Evolutionary conservation across 169 alveolate genomes (phyloP), one percentile per base, ranked within the genome.

Genomic region (Amoebophrya sp.): DNA sequence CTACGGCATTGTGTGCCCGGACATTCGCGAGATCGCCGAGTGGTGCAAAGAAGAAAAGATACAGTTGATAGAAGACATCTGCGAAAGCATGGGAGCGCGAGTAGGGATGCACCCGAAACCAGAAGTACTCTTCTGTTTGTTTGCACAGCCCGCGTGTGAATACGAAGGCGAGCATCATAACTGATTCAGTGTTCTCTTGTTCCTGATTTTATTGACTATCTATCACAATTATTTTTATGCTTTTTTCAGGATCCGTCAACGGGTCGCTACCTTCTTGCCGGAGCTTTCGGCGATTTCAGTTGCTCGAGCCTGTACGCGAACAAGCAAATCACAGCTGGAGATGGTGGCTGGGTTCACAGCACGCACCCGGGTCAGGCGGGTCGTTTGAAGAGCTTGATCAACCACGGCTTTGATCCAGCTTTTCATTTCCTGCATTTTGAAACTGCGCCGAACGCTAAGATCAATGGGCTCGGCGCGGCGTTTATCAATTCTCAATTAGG

Each of bases 381-480:
- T 41, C 94, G 94, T 24, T 91, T 92, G 54, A 92, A 92, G 94
- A 89, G 92, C 33, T 38, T 92, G 54, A 89, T 92, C 54, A 92
- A 92, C 90, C 94, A 92, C 41, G 94, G 94, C 40, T 92, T 92
- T 38, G 94, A 92, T 41, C 94, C 94, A 3, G 94, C 94, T 6
- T 90, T 89, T 26, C 94, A 92, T 54, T 92, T 92, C 54, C 93
- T 92, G 40, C 94, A 92, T 90, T 92, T 92, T 53, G 94, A 92
- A 55, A 91, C 92, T 29, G 94, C 94, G 41, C 94, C 94, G 0
- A 92, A 92, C 47, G 94, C 94, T 41, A 92, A 92, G 78, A 92
- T 92, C 91, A 92, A 92, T n/a, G 94, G 94, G 40, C 92, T 92
- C 1, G 94, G 94, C 2, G 94, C 94, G 29, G 94, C 94, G 12